Base-by-base conservation (phyloP, 2,329 filamentous ascomycete species). In the Elsinoe australis region DNA sequence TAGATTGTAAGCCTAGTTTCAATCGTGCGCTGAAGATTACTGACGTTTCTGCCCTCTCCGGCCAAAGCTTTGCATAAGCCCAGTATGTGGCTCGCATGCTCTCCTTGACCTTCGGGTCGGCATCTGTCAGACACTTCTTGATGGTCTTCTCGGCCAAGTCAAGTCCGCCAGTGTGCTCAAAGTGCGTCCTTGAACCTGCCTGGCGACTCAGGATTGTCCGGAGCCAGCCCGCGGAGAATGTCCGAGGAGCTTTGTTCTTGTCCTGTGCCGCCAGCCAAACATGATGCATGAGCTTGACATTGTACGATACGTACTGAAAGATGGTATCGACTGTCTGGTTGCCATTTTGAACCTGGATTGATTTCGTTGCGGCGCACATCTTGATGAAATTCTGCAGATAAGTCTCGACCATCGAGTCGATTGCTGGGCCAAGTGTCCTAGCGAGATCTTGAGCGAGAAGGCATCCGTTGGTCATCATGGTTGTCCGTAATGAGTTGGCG, bases 351-450 rank as follows among this genome's bases (percentile, higher is more conserved):
- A 87, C 87, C 50, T 79, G 82, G 56, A 98, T 95, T 65, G 94
- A 94, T 67, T 98, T 98, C 39, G 90, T 94, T 18, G 82, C 82
- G 7, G 82, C 87, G 55, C 84, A 89, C 54, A 95, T 78, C 67
- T 95, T 95, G 69, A 96, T 80, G 57, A 95, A 79, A 21, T 80
- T 83, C 60, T 95, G 88, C 67, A 96, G 79, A 17, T 95, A 73
- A 44, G 95, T 79, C 66, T 96, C 90, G 5, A 92, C 83, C 80
- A 94, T 85, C 8, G 83, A 78, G 59, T 96, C 90, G 59, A 95
- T 80, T 32, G 76, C 83, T 1, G 87, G 75, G 0, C 88, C 88
- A 36, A 86, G 80, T 6, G 76, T 80, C 55, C 75, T 78, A 14
- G 87, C 87, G 21, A 95, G 71, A 54, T 96, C 90, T 62, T 95